Evolutionary conservation across 2,329 filamentous ascomycete species (phyloP), one percentile per base, ranked within the genome.

Genomic region (Alternaria arborescens): DNA sequence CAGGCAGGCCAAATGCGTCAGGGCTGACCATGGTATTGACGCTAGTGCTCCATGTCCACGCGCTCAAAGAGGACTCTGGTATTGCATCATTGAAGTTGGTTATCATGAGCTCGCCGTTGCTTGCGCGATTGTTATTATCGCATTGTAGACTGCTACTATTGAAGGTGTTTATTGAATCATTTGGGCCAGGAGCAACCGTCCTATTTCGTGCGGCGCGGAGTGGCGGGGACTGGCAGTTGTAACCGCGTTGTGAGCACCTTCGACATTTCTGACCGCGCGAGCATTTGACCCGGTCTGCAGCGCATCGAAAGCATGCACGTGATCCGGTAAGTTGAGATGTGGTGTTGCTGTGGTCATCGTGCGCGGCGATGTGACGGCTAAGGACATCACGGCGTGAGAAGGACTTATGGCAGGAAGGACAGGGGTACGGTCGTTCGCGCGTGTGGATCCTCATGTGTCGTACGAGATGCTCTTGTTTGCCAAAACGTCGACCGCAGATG

Each of bases 271-370:
- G 52, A 10, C 65, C 68, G 32, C 74, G 72, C 32, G 74, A 71
- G 51, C 73, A 77, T 53, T 67, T 66, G 10, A 74, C 68, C 30
- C 74, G 73, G 30, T 72, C 68, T 11, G 57, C 48, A 5, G 70
- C 70, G 56, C 72, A 77, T 47, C 64, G 58, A 28, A 62, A 56
- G 58, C 73, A 76, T 5, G 73, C 73, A 42, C 73, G 57, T 24
- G 57, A 55, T 48, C 38, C 40, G 18, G 51, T 28, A 14, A 30
- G 36, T 16, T 30, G 40, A 10, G 24, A 4, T 7, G 26, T 24
- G 5, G n/a, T 18, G 28, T 51, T 34, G 16, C 34, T 47, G 18
- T 34, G 46, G 20, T 60, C 55, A 32, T 58, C 48, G 38, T 65
- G 62, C 24, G 62, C 52, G n/a, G 54, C 51, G 11, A 51, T 55